phyloP scores from a whole-genome alignment of 371 early-diverging fungal species.

The Homolaphlyctis polyrhiza region DNA sequence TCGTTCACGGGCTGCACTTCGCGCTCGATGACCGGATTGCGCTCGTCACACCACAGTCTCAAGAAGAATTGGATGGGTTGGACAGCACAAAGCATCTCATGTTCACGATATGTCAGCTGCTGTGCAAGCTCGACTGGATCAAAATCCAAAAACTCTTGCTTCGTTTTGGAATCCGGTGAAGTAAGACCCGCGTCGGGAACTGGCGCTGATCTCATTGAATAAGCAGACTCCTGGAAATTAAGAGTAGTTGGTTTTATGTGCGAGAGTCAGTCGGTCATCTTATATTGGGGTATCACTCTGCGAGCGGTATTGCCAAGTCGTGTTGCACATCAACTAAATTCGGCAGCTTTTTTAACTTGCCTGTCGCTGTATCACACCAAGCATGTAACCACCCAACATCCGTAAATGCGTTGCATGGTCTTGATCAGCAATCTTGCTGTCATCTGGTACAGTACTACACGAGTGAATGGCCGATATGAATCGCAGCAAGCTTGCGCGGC shows the following conservation, averaged over 20 bases:
- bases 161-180: too few relatives aligned
- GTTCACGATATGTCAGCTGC: constrained; percentile 18
- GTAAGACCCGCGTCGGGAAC: too few relatives aligned
- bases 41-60: constrained; percentile 14
- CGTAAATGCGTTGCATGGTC: background rate
- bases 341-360: background rate
- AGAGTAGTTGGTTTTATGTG: too few relatives aligned
- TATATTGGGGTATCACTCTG: constrained; percentile 11
- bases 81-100: constrained; percentile 10
- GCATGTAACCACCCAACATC: background rate
- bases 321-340: constrained; percentile 16
- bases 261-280: too few relatives aligned
- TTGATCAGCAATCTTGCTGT: background rate
- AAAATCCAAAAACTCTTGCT: constrained; percentile 13
- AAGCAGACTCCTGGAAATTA: too few relatives aligned
- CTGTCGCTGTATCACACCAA: background rate
- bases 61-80: constrained; percentile 11
- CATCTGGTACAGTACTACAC: background rate
- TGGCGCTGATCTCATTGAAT: too few relatives aligned
- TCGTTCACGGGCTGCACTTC: constrained; percentile 8
- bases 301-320: constrained; percentile 17
- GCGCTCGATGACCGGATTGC: constrained; percentile 8
- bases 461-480: background rate
- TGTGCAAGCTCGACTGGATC: constrained; percentile 18
- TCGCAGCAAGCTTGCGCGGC: background rate